Percentiles rank a stretch among this genome's conserved stretches.
These are phyloP conservation scores for Penicillium sp. DNA, from an alignment of 2,329 filamentous ascomycete genomes.

Conservation along the genomic window DNA sequence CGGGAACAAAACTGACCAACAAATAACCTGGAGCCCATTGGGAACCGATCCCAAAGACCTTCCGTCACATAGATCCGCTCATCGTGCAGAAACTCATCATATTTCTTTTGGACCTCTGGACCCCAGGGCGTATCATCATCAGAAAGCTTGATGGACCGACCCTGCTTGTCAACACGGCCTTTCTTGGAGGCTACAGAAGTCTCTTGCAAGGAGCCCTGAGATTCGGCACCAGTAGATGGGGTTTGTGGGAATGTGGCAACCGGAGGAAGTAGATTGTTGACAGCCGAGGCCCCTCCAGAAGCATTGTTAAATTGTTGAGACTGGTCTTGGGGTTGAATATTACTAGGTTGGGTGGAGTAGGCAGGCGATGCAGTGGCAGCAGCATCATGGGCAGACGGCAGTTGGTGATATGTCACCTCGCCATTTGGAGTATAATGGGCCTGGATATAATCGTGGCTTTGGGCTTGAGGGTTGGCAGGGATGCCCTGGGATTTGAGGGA, in stretches of 20 bases:
- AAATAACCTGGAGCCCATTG: constrained; percentile 49
- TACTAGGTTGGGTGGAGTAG: constrained; percentile 38
- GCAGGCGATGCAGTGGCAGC: constrained; percentile 27
- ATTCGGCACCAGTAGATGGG: constrained; percentile 20
- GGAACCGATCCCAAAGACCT: constrained; percentile 53
- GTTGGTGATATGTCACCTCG: constrained; percentile 42
- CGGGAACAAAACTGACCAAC: constrained; percentile 41
- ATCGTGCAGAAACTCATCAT: constrained; percentile 51
- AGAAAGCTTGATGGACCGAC: constrained; percentile 21
- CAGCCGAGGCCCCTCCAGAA: constrained; percentile 36
- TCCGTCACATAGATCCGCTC: constrained; percentile 53
- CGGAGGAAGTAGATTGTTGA: constrained; percentile 40
- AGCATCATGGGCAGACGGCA: constrained; percentile 25
- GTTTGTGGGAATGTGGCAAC: constrained; percentile 39
- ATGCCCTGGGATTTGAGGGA: constrained; percentile 40
- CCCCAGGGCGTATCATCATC: constrained; percentile 49
- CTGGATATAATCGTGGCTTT: constrained; percentile 40
- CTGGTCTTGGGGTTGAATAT: constrained; percentile 25
- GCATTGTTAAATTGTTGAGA: constrained; percentile 28
- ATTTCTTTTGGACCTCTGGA: constrained; percentile 50
- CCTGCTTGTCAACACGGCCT: constrained; percentile 28
- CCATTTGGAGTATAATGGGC: constrained; percentile 39
- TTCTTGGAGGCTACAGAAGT: constrained; percentile 22
- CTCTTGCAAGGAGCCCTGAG: constrained; percentile 22
- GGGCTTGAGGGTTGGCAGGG: constrained; percentile 46